Evolutionary conservation across 2,329 filamentous ascomycete species (phyloP).

Genomic region (Penicillium rolfsii): DNA sequence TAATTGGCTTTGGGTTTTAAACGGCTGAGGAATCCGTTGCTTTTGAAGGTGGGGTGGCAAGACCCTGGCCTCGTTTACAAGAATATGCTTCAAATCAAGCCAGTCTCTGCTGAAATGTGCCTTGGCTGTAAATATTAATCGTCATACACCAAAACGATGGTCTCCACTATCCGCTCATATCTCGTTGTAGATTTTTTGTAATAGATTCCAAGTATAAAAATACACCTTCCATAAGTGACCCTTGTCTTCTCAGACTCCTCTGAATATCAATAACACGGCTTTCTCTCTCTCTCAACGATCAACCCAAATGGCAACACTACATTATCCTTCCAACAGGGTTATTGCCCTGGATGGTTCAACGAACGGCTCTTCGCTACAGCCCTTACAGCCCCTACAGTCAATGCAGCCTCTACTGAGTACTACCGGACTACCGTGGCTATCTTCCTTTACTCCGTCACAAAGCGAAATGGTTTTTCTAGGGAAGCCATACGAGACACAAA

Average conservation of each 20-base stretch:
- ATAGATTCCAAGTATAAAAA: not conserved
- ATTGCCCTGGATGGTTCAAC: not conserved
- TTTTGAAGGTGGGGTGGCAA: not conserved
- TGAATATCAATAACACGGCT: too few species aligned
- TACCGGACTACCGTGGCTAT: constrained; percentile 5
- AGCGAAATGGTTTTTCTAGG: not conserved
- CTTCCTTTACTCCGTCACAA: not conserved
- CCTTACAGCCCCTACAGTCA: not conserved
- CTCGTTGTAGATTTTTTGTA: not conserved
- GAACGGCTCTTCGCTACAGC: not conserved
- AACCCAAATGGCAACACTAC: not conserved
- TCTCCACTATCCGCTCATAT: not conserved
- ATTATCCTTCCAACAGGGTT: not conserved
- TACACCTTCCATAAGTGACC: not conserved
- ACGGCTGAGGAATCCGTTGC: not conserved
- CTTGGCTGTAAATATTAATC: not conserved
- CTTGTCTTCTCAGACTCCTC: not conserved
- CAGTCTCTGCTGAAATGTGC: not conserved
- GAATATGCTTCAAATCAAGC: not conserved
- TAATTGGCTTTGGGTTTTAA: not conserved
- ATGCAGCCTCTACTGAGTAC: not conserved
- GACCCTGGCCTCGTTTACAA: not conserved
- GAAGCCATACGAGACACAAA: not conserved
- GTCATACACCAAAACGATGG: not conserved
- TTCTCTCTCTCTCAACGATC: not conserved